Percentiles rank a stretch among this genome's conserved stretches.
Evolutionary conservation across 2,329 filamentous ascomycete species (phyloP).

Genomic region (Mariannaea elegans): DNA sequence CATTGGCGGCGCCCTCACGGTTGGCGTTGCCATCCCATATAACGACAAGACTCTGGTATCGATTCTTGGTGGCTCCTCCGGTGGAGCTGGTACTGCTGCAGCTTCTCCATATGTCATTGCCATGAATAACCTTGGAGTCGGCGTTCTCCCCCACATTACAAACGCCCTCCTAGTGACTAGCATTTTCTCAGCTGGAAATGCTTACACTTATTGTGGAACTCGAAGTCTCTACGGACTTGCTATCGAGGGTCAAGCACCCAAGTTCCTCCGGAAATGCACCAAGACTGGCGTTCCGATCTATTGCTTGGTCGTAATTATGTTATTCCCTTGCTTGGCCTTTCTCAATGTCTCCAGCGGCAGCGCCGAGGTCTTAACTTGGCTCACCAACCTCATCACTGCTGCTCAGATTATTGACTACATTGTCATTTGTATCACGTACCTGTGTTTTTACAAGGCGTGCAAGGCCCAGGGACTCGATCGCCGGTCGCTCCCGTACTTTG

Average conservation of each 20-base stretch:
- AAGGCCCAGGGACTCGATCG: constrained; percentile 61
- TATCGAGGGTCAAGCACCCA: constrained; percentile 55
- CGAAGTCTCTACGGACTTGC: constrained; percentile 60
- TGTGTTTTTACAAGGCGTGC: constrained; percentile 60
- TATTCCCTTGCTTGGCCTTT: constrained; percentile 60
- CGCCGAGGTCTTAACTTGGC: constrained; percentile 58
- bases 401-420: constrained; percentile 69
- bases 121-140: constrained; percentile 62
- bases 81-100: constrained; percentile 53
- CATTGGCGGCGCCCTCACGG: constrained; percentile 45
- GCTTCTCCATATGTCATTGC: constrained; percentile 70
- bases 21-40: constrained; percentile 71
- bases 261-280: constrained; percentile 64
- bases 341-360: constrained; percentile 57
- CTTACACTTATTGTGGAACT: constrained; percentile 59
- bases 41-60: constrained; percentile 66
- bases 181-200: constrained; percentile 56
- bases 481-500: constrained; percentile 62
- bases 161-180: constrained; percentile 58
- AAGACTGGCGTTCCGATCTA: constrained; percentile 67
- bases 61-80: constrained; percentile 46
- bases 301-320: constrained; percentile 61
- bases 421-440: constrained; percentile 57
- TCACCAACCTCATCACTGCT: constrained; percentile 63
- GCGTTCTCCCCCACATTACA: constrained; percentile 62